Evolutionary conservation across 306 rosid genomes (phyloP).

Genomic region (Cicer bijugum): DNA sequence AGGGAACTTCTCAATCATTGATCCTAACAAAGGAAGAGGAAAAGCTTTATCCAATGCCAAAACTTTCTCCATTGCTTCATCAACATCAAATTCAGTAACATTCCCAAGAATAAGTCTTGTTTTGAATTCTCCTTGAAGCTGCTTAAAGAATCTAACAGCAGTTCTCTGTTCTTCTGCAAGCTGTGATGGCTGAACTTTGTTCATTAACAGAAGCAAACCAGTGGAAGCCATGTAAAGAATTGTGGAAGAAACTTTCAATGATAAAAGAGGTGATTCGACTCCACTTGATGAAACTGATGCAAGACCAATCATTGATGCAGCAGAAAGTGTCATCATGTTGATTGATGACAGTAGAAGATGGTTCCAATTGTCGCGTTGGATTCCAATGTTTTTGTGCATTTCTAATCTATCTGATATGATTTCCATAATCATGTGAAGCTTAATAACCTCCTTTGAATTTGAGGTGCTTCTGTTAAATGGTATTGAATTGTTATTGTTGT

Average conservation of each 20-base stretch:
- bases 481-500: conserved; percentile 12
- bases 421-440: conserved; percentile 67
- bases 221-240: conserved; percentile 68
- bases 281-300: conserved; percentile 49
- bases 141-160: conserved; percentile 73
- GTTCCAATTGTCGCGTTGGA: conserved; percentile 88
- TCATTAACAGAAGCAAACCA: conserved; percentile 63
- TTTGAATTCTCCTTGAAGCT: conserved; percentile 58
- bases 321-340: conserved; percentile 71
- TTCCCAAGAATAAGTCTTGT: conserved; percentile 49
- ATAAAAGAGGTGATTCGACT: conserved; percentile 48
- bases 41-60: conserved; percentile 80
- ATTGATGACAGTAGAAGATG: conserved; percentile 59
- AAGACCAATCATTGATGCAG: conserved; percentile 68
- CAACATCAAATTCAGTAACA: conserved; percentile 40
- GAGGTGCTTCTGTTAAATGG: background rate
- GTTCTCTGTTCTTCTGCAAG: conserved; percentile 78
- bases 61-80: conserved; percentile 67
- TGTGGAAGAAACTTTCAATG: conserved; percentile 70
- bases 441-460: conserved; percentile 42
- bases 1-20: conserved; percentile 81
- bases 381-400: conserved; percentile 74
- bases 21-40: conserved; percentile 80
- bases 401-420: conserved; percentile 69
- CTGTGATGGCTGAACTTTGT: conserved; percentile 86